A percentile compares a stretch with the other conserved stretches of the same genome.
Conservation (phyloP, 2,329 filamentous ascomycete genomes). For the Penicillium psychrosexuale region DNA sequence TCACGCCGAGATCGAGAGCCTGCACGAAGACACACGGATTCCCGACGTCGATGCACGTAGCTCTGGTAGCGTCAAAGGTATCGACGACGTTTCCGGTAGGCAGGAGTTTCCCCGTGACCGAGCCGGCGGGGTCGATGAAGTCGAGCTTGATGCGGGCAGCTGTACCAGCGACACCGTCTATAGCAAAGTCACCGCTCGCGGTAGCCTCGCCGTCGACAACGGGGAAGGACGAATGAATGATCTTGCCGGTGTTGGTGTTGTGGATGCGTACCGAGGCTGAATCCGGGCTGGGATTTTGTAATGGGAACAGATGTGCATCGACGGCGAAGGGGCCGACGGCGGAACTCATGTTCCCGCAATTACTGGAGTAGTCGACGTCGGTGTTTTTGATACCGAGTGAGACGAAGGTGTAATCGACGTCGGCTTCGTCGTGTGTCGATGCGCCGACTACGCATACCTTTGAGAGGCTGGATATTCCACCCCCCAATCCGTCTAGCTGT, state of each 20-base stretch:
- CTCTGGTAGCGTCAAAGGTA: slow-evolving; percentile 48
- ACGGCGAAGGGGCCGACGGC: slow-evolving; percentile 65
- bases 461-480: slow-evolving; percentile 64
- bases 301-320: slow-evolving; percentile 50
- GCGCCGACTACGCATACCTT: slow-evolving; percentile 67
- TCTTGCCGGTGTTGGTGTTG: slow-evolving; percentile 70
- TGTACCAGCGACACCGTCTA: slow-evolving; percentile 62
- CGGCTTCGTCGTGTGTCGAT: slow-evolving; percentile 48
- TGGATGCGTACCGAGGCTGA: slow-evolving; percentile 53
- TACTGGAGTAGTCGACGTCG: slow-evolving; percentile 63
- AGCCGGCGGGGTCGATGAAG: slow-evolving; percentile 61
- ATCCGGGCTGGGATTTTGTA: slow-evolving; percentile 32
- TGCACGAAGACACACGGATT: slow-evolving; percentile 64
- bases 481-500: slow-evolving; percentile 70
- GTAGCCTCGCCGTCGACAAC: slow-evolving; percentile 50
- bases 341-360: slow-evolving; percentile 72
- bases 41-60: slow-evolving; percentile 61
- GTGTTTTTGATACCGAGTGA: slow-evolving; percentile 63
- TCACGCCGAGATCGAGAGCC: slow-evolving; percentile 50
- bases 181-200: slow-evolving; percentile 54
- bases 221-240: slow-evolving; percentile 58
- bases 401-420: slow-evolving; percentile 70
- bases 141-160: slow-evolving; percentile 58
- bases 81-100: slow-evolving; percentile 59
- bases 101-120: slow-evolving; percentile 60